Evolutionary conservation across 495 filamentous ascomycete species (phyloP).

Genomic region (Daldinia concentrica): DNA sequence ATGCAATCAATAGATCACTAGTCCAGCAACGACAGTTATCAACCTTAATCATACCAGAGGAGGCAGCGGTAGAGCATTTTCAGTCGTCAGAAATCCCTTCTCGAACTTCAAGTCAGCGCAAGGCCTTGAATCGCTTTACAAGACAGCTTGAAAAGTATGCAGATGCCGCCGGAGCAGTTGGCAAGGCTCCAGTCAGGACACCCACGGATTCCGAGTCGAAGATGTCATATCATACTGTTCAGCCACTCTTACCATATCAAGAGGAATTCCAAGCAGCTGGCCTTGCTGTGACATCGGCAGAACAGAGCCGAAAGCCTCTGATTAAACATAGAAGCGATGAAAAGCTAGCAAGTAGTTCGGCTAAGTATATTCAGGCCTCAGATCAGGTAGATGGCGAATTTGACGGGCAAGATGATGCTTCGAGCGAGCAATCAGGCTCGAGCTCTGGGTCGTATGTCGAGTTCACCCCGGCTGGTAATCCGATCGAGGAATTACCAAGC

Average conservation of each 20-base stretch:
- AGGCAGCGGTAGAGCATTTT: not conserved
- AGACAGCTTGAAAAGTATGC: slow-evolving; percentile 55
- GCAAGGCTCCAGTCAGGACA: slow-evolving; percentile 44
- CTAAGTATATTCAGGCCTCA: slow-evolving; percentile 4
- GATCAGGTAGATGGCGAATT: slow-evolving; percentile 11
- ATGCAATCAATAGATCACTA: slow-evolving; percentile 50
- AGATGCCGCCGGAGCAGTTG: slow-evolving; percentile 38
- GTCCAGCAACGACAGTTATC: slow-evolving; percentile 51
- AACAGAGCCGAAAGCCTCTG: slow-evolving; percentile 47
- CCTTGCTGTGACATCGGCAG: slow-evolving; percentile 59
- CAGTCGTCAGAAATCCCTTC: slow-evolving; percentile 28
- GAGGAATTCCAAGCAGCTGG: slow-evolving; percentile 57
- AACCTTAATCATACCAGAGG: slow-evolving; percentile 41
- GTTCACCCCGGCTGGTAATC: slow-evolving; percentile 39
- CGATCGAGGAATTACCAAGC: slow-evolving; percentile 23
- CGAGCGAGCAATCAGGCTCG: slow-evolving; percentile 16
- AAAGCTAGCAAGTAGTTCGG: slow-evolving; percentile 1
- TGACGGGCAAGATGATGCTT: slow-evolving; percentile 17
- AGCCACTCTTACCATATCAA: slow-evolving; percentile 56
- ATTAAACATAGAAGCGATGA: slow-evolving; percentile 5
- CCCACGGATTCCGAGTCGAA: slow-evolving; percentile 45
- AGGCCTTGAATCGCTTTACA: slow-evolving; percentile 51
- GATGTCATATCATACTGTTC: slow-evolving; percentile 55
- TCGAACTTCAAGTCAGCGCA: slow-evolving; percentile 52
- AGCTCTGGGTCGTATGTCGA: slow-evolving; percentile 44